Evolutionary conservation across 2,329 filamentous ascomycete genomes (phyloP).

Genomic region (Cercospora beticola): DNA sequence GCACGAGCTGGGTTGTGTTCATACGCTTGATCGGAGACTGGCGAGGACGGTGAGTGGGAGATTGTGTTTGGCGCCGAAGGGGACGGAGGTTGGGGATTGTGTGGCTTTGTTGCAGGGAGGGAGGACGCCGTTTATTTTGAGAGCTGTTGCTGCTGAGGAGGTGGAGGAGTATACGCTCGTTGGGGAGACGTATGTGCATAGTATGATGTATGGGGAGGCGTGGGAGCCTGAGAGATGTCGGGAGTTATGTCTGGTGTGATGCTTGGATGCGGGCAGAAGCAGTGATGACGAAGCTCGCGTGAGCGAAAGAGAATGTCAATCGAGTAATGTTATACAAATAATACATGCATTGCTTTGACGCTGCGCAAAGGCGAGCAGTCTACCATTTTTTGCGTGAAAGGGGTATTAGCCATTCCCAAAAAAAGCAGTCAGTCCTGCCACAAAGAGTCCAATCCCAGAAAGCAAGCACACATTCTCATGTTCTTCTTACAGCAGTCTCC

Average conservation of each 20-base stretch:
- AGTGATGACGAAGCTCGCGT: background rate
- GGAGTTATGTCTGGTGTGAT: background rate
- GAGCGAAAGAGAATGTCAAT: background rate
- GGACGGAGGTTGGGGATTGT: background rate
- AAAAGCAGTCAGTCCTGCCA: background rate
- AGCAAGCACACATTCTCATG: background rate
- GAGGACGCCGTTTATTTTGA: background rate
- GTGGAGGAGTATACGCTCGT: background rate
- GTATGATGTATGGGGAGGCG: slow-evolving; percentile 11
- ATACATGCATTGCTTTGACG: background rate
- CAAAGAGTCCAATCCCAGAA: background rate
- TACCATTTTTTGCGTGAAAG: background rate
- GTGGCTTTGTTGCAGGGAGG: background rate
- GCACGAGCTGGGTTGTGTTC: background rate
- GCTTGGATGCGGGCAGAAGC: too few relatives aligned
- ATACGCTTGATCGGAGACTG: slow-evolving; percentile 7
- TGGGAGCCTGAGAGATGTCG: slow-evolving; percentile 4
- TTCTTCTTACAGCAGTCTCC: background rate
- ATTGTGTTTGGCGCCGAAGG: background rate
- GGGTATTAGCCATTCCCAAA: slow-evolving; percentile 8
- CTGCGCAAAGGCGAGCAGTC: background rate
- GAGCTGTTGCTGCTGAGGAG: background rate
- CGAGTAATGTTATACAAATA: slow-evolving; percentile 1
- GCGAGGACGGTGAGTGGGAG: background rate
- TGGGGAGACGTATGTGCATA: slow-evolving; percentile 12